These are phyloP conservation scores for Suhomyces anneliseae DNA, from an alignment of 1,139 yeast species.

Conservation along the genomic window DNA sequence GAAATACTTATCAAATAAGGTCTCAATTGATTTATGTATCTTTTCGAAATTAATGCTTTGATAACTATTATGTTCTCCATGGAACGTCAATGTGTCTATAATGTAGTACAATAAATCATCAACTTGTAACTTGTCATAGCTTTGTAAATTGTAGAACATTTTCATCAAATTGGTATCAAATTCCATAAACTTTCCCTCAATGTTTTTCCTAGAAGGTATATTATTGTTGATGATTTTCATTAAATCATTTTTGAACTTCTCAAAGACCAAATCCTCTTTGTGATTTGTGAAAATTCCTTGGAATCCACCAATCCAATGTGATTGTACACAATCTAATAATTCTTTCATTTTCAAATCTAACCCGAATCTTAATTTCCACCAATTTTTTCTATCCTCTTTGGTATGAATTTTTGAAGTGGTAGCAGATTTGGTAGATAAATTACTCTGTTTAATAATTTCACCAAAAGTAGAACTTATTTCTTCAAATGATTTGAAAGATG, in stretches of 20 bases:
- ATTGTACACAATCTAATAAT: constrained; percentile 61
- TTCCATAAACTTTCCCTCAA: constrained; percentile 23
- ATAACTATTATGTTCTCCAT: constrained; percentile 63
- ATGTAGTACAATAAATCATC: constrained; percentile 68
- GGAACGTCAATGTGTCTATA: constrained; percentile 58
- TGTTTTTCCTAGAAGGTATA: constrained; percentile 38
- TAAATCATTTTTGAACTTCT: constrained; percentile 39
- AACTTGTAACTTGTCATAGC: constrained; percentile 35
- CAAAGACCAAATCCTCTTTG: constrained; percentile 26
- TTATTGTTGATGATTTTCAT: constrained; percentile 26
- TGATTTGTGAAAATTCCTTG: constrained; percentile 53
- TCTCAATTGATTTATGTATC: constrained; percentile 31
- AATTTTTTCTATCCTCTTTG: constrained; percentile 59
- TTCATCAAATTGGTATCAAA: constrained; percentile 53
- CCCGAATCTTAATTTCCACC: constrained; percentile 76
- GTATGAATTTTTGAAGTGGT: constrained; percentile 54
- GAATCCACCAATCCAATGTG: constrained; percentile 82
- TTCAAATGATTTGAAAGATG: constrained; percentile 32
- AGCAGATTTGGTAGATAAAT: constrained; percentile 54
- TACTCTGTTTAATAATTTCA: constrained; percentile 58
- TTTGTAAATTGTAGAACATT: constrained; percentile 49
- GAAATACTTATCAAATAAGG: constrained; percentile 43
- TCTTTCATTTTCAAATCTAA: constrained; percentile 58
- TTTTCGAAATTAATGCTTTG: constrained; percentile 64
- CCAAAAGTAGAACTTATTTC: constrained; percentile 48